phyloP scores from a whole-genome alignment of 1,284 basidiomycete genomes.

The Moniliella sp. region DNA sequence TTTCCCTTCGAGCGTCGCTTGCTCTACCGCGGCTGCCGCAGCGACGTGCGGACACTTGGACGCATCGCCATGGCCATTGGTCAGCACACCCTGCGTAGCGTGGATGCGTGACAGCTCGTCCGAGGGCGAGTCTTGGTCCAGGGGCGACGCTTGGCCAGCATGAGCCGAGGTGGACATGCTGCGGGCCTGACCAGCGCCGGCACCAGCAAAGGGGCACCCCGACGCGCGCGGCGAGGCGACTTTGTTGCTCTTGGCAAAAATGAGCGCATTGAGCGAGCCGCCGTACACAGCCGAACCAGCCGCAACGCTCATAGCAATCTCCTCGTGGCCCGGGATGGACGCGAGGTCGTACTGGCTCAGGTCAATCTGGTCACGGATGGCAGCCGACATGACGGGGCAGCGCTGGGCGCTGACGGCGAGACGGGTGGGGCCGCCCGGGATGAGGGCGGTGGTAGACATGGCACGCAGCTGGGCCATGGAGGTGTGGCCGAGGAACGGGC shows the following conservation, averaged over 20 bases:
- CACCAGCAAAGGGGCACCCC: slow-evolving; percentile 7
- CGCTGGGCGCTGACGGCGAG: slow-evolving; percentile 25
- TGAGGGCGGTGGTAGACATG: slow-evolving; percentile 53
- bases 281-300: slow-evolving; percentile 5
- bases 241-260: no score
- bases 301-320: slow-evolving; percentile 41
- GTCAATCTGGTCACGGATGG: slow-evolving; percentile 27
- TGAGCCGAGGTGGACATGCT: slow-evolving; percentile 17
- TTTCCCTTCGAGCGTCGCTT: slow-evolving; percentile 28
- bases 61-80: slow-evolving; percentile 16
- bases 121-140: no score
- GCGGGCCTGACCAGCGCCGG: slow-evolving; percentile 7
- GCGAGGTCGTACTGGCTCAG: slow-evolving; percentile 50
- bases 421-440: slow-evolving; percentile 27
- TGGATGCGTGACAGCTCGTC: slow-evolving; percentile 14
- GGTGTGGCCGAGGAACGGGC: slow-evolving; percentile 69
- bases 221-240: slow-evolving; percentile 15
- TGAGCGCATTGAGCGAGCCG: no score
- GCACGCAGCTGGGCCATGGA: slow-evolving; percentile 56
- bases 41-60: slow-evolving; percentile 28
- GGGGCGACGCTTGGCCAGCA: slow-evolving; percentile 11
- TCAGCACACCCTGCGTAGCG: slow-evolving; percentile 16
- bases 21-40: slow-evolving; percentile 20
- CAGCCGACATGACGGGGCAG: slow-evolving; percentile 41
- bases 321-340: slow-evolving; percentile 33